These are phyloP conservation scores for Podila horticola DNA, from an alignment of 192 early-diverging fungal species.

Conservation along the genomic window DNA sequence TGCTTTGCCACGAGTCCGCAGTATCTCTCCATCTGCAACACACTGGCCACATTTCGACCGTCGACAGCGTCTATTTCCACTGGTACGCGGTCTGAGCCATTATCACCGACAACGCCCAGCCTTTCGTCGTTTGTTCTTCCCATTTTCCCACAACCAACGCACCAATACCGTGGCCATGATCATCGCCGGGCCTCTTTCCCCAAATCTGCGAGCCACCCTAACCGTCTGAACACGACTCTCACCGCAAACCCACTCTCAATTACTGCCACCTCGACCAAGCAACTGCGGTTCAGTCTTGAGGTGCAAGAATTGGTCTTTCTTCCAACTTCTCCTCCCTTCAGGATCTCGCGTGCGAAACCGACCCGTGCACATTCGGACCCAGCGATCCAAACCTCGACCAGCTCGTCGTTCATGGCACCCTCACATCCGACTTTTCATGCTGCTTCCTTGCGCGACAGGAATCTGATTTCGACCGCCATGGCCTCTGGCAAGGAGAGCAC, in stretches of 20 bases:
- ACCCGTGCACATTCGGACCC: constrained; percentile 44
- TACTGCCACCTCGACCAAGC: constrained; percentile 8
- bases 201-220: constrained; percentile 32
- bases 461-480: constrained; percentile 15
- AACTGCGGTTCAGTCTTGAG: constrained; percentile 43
- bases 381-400: constrained; percentile 20
- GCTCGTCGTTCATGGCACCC: constrained; percentile 38
- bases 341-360: constrained; percentile 40
- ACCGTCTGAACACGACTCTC: constrained; percentile 13
- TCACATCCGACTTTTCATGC: background rate
- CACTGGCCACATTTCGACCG: background rate
- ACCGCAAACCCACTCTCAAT: constrained; percentile 12
- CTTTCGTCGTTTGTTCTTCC: constrained; percentile 4
- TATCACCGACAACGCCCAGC: constrained; percentile 11
- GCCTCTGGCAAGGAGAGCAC: constrained; percentile 18
- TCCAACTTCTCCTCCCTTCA: constrained; percentile 37
- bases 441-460: background rate
- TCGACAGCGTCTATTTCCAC: background rate
- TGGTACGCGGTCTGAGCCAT: constrained; percentile 29
- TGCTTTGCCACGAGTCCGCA: constrained; percentile 21
- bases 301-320: constrained; percentile 46
- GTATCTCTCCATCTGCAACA: constrained; percentile 12
- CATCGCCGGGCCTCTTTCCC: constrained; percentile 45
- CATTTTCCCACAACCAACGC: constrained; percentile 29
- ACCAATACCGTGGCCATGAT: constrained; percentile 39